Base-by-base conservation (phyloP, 495 filamentous ascomycete species). In the Hypomontagnella submonticulosa region DNA sequence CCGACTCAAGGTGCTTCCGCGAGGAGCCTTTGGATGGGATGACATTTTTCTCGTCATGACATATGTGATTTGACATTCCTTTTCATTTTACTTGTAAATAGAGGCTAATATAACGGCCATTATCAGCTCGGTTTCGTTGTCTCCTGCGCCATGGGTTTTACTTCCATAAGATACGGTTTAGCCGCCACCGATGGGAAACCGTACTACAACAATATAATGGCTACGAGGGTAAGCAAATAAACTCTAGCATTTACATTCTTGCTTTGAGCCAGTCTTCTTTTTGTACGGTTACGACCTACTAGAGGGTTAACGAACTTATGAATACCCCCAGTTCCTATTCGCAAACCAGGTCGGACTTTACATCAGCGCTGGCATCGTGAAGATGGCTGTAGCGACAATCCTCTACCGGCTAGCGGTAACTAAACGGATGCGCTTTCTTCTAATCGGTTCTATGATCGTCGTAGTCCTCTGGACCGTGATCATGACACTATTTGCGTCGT, bases 401-500 rank as follows among this genome's bases (percentile, higher is more conserved):
- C 71, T 73, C 37, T 67, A 69, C 38, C 71, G 71, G 10, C 50
- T 73, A 11, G 56, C 64, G 6, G 59, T 67, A 13, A 53, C 61
- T 6, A 73, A 63, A 23, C 49, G 56, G 6, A 23, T 73, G 6
- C 68, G 68, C 19, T 61, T 46, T 51, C 3, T 67, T 8, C 27
- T 73, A 10, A 56, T 71, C 33, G 51, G 42, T 8, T 73, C 71
- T 11, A 73, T 71, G 23, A 55, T 58, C 5, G 16, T 73, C 19
- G 71, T 73, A 2, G 57, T 61, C 1, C 34, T 52, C 15, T 73
- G 71, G 71, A 73, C 71, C 13, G 46, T 73, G 19, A 56, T 73
- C n/a, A 73, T 70, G 48, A 67, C 70, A 1, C 15, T 71, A 18
- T 73, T 69, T 41, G 71, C 71, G 20, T 71, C 71, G 19, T 65